Base-by-base conservation (phyloP, 2,329 filamentous ascomycete genomes). In the Mycosphaerella sp. region DNA sequence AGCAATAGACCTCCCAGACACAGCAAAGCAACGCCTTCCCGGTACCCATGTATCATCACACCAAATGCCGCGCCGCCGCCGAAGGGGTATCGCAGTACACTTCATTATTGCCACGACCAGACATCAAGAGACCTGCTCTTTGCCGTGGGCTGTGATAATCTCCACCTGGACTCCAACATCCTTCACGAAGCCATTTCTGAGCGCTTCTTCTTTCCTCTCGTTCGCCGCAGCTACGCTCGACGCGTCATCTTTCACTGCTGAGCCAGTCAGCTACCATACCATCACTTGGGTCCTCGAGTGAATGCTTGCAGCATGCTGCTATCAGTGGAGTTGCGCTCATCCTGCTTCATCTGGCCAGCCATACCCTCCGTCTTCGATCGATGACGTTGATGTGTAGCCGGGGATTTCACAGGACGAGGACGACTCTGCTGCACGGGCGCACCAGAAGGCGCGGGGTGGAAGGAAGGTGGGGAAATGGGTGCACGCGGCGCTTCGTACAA, bases 401-500 rank as follows among this genome's bases (percentile, higher is more conserved):
- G 41, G 45, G 53, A 57, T 34, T 52, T 56, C 47, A 69, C 59
- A 11, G 72, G 70, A 49, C 72, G 71, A 12, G 71, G 72, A 51
- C 71, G 67, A 55, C 72, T 72, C 50, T 62, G 69, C 50, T 68
- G 67, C 45, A 67, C 45, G 31, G 55, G 39, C 42, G 56, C 43
- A 39, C 57, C 54, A 53, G 54, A 62, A 9, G 70, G 67, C 31
- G 67, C 61, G 17, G 69, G 67, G 60, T 32, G 62, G 60, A 46
- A 68, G 31, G 68, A 67, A 53, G 74, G 72, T 42, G 73, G 72
- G 50, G 72, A 73, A 34, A 72, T 72, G 23, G 72, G 73, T 53
- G 70, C 63, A 53, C 72, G 72, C 51, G 67, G 69, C 45, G 67
- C 65, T 53, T 74, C 71, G 62, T 73, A 73, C 36, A 69, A 67